Conservation (phyloP, 2,329 filamentous ascomycete genomes). For the Trichoderma sp. region DNA sequence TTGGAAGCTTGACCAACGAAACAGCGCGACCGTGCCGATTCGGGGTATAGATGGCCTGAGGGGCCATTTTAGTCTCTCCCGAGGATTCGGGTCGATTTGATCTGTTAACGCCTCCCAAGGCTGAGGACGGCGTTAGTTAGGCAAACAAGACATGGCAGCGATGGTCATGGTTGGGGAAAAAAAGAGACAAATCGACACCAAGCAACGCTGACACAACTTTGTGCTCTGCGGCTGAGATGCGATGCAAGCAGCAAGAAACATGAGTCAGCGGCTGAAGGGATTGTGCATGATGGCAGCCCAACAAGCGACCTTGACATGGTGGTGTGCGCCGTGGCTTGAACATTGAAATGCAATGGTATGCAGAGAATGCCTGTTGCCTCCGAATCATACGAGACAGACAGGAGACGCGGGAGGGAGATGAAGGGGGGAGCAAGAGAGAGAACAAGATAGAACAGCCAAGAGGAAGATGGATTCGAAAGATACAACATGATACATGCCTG, state of each 20-base stretch:
- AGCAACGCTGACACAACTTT: background rate
- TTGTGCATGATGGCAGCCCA: background rate
- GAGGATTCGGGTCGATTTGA: conserved; percentile 39
- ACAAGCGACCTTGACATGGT: background rate
- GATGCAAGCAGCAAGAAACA: background rate
- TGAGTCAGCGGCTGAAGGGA: conserved; percentile 6
- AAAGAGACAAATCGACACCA: background rate
- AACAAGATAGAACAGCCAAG: background rate
- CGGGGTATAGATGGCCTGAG: conserved; percentile 19
- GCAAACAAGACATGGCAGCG: background rate
- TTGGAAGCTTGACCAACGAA: conserved; percentile 17
- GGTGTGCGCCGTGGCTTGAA: conserved; percentile 6
- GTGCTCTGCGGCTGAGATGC: conserved; percentile 1
- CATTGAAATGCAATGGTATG: background rate
- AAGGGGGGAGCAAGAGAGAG: background rate
- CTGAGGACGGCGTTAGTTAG: background rate
- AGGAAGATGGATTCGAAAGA: background rate
- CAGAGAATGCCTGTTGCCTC: background rate
- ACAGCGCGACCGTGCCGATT: conserved; percentile 28
- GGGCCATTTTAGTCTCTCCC: conserved; percentile 40
- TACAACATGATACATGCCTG: background rate
- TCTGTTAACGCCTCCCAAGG: conserved; percentile 32
- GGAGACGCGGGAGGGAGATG: background rate
- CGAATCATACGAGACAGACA: background rate
- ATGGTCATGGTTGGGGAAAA: background rate